These are phyloP conservation scores for Chaetomiaceae sp. DNA, from an alignment of 2,329 filamentous ascomycete genomes.

Conservation along the genomic window DNA sequence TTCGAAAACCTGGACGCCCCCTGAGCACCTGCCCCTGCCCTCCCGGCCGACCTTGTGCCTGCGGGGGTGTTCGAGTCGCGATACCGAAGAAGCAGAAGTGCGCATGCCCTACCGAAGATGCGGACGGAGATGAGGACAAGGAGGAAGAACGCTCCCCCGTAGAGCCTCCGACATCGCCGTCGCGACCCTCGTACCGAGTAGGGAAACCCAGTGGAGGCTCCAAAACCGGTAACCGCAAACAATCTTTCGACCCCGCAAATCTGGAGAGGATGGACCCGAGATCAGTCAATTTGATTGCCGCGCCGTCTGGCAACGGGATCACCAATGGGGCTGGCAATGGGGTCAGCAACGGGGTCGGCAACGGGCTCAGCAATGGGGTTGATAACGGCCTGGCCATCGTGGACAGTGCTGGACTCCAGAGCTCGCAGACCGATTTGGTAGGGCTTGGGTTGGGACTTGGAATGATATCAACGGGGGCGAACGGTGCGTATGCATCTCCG, in stretches of 20 bases:
- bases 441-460: constrained; percentile 9
- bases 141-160: constrained; percentile 25
- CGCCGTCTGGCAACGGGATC: constrained; percentile 23
- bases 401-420: constrained; percentile 8
- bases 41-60: constrained; percentile 55
- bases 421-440: background rate
- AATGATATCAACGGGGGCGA: constrained; percentile 10
- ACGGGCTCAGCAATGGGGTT: constrained; percentile 21
- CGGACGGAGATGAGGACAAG: constrained; percentile 18
- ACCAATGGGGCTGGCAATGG: constrained; percentile 21
- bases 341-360: constrained; percentile 21
- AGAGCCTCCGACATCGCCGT: constrained; percentile 34
- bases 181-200: constrained; percentile 39
- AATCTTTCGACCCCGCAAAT: constrained; percentile 44
- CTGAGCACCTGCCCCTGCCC: constrained; percentile 66
- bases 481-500: constrained; percentile 6
- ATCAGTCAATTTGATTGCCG: constrained; percentile 45
- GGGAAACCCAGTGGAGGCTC: constrained; percentile 38
- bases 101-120: constrained; percentile 36
- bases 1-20: constrained; percentile 67
- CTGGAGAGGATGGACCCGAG: constrained; percentile 51
- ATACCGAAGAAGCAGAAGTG: constrained; percentile 57
- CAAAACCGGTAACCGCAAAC: constrained; percentile 39
- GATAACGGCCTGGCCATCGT: constrained; percentile 26
- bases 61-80: constrained; percentile 59